A percentile compares a stretch with the other conserved stretches of the same genome.
These are phyloP conservation scores for Echeveria elegans DNA, from an alignment of 164 flowering plant genomes.

Conservation along the genomic window DNA sequence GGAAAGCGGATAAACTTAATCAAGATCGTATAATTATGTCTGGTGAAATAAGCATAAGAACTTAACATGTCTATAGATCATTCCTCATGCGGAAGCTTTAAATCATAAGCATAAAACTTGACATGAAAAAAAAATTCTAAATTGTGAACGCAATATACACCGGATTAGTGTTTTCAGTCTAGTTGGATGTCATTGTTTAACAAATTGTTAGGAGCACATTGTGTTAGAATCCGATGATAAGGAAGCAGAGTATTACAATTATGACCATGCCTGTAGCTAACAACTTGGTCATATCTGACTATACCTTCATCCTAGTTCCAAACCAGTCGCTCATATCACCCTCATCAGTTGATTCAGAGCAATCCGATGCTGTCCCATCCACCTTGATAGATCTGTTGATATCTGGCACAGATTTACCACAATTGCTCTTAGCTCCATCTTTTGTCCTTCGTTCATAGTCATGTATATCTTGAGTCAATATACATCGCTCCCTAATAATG, in stretches of 20 bases:
- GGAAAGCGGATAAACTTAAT: no score
- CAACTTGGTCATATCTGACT: constrained; percentile 1
- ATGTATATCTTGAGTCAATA: constrained; percentile 28
- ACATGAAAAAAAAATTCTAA: no score
- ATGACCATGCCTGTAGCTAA: background rate
- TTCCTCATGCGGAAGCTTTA: no score
- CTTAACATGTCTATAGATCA: no score
- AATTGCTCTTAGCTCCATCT: constrained; percentile 20
- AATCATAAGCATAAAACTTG: no score
- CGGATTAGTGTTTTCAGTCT: no score
- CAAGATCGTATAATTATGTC: no score
- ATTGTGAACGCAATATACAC: no score
- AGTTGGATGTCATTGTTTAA: no score
- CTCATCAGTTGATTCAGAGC: constrained; percentile 30
- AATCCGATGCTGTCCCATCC: constrained; percentile 17
- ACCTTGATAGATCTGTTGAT: constrained; percentile 14
- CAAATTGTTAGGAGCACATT: no score
- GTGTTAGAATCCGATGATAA: no score
- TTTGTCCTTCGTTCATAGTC: constrained; percentile 40
- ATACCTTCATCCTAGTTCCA: constrained; percentile 17
- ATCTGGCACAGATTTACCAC: constrained; percentile 11
- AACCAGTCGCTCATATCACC: constrained; percentile 77
- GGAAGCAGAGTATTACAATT: background rate
- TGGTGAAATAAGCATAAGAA: no score
- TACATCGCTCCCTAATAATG: constrained; percentile 44